Conservation (phyloP, 129 eudicot species). For the Lonicera japonica region DNA sequence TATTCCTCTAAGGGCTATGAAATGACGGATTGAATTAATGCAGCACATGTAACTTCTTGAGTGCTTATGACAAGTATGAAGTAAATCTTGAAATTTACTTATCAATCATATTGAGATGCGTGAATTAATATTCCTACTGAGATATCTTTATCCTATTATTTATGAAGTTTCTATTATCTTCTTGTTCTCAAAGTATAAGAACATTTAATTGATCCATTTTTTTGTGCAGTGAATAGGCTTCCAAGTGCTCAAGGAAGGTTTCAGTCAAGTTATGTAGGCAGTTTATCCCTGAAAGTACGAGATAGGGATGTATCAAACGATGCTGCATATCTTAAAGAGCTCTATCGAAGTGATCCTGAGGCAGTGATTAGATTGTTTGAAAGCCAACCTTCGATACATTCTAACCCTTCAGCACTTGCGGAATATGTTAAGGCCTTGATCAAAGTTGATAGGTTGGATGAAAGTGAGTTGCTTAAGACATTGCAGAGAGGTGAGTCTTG, state of each 20-base stretch:
- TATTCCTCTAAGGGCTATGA: no score
- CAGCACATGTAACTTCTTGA: no score
- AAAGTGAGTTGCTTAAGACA: constrained; percentile 76
- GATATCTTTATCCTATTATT: background rate
- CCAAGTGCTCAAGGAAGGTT: constrained; percentile 38
- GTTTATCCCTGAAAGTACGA: constrained; percentile 49
- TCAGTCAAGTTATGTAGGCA: constrained; percentile 58
- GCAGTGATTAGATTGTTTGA: constrained; percentile 78
- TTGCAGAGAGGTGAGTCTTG: constrained; percentile 68
- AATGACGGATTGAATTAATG: no score
- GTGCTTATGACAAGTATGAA: no score
- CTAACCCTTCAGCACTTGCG: constrained; percentile 65
- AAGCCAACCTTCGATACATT: constrained; percentile 71
- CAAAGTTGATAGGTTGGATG: constrained; percentile 78
- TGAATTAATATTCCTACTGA: background rate
- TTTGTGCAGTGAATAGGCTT: constrained; percentile 27
- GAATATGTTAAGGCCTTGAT: constrained; percentile 92
- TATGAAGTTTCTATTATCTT: background rate
- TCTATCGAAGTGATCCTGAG: constrained; percentile 73
- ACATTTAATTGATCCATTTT: background rate
- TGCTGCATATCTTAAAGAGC: constrained; percentile 51
- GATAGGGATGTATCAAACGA: constrained; percentile 49
- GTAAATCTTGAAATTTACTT: no score
- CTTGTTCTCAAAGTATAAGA: background rate
- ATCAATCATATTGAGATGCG: no score